phyloP scores from a whole-genome alignment of 805 yeast species.

The Candida methanosorbosa region DNA sequence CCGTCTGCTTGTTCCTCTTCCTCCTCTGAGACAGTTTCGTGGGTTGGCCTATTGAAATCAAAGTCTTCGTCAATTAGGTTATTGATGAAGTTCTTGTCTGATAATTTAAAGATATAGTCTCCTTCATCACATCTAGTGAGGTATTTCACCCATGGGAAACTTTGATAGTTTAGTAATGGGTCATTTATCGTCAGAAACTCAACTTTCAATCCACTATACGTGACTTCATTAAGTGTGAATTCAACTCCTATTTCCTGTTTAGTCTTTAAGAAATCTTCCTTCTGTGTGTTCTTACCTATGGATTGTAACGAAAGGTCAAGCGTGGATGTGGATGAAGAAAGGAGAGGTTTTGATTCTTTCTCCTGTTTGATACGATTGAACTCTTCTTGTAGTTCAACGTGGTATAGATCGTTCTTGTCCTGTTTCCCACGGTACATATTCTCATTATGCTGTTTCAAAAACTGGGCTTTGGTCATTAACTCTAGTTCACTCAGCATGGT shows the following conservation, averaged over 20 bases:
- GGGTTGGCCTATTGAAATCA: background rate
- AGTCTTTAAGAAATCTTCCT: constrained; percentile 1
- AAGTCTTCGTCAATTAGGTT: constrained; percentile 3
- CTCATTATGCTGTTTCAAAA: constrained; percentile 9
- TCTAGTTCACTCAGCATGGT: constrained; percentile 27
- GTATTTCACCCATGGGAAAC: constrained; percentile 77
- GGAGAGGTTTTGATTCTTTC: constrained; percentile 11
- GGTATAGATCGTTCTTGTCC: constrained; percentile 23
- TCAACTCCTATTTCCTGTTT: constrained; percentile 11
- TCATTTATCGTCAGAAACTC: constrained; percentile 63
- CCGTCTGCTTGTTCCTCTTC: background rate
- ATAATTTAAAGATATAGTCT: constrained; percentile 20
- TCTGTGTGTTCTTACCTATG: background rate
- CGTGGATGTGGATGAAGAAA: constrained; percentile 26
- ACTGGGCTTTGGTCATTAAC: constrained; percentile 9
- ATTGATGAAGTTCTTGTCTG: constrained; percentile 8
- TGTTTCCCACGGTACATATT: constrained; percentile 20
- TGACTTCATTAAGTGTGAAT: constrained; percentile 56
- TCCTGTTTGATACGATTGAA: constrained; percentile 25
- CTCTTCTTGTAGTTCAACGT: constrained; percentile 22
- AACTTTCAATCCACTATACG: constrained; percentile 59
- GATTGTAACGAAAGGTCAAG: too few species aligned
- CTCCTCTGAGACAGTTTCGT: constrained; percentile 1
- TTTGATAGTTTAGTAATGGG: constrained; percentile 41
- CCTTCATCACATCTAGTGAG: constrained; percentile 30